These are phyloP conservation scores for Cutaneotrichosporon cutaneum DNA, from an alignment of 1,284 basidiomycete species.

Conservation along the genomic window DNA sequence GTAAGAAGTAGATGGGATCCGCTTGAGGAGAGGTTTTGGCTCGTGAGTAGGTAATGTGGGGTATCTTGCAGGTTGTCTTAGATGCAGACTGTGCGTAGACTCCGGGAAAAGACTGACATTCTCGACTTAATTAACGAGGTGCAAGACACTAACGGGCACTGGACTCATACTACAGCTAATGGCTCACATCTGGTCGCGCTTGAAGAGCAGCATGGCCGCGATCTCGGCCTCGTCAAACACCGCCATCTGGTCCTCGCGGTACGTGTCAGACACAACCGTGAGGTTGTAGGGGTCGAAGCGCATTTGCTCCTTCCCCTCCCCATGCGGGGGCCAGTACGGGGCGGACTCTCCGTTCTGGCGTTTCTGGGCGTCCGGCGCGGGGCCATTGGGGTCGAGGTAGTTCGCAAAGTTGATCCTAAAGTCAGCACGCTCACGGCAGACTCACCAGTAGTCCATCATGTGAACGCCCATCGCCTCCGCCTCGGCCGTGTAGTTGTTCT, in stretches of 20 bases:
- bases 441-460: slow-evolving; percentile 47
- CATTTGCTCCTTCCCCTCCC: slow-evolving; percentile 32
- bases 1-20: neutral
- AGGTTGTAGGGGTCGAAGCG: slow-evolving; percentile 32
- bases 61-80: too few species aligned
- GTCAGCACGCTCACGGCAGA: slow-evolving; percentile 7
- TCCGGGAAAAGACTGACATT: too few species aligned
- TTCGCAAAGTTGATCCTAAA: slow-evolving; percentile 46
- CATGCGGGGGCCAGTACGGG: slow-evolving; percentile 41
- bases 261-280: slow-evolving; percentile 40
- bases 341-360: too few species aligned
- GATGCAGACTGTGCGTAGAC: too few species aligned
- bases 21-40: too few species aligned
- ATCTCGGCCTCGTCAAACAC: slow-evolving; percentile 29
- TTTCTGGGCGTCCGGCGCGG: slow-evolving; percentile 24
- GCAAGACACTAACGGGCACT: too few species aligned
- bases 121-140: too few species aligned
- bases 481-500: slow-evolving; percentile 28
- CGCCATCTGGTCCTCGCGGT: slow-evolving; percentile 36
- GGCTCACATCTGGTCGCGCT: neutral
- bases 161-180: neutral
- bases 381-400: slow-evolving; percentile 39
- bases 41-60: too few species aligned
- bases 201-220: neutral
- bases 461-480: slow-evolving; percentile 28